phyloP scores from a whole-genome alignment of 495 filamentous ascomycete species.

The Terfezia boudieri region DNA sequence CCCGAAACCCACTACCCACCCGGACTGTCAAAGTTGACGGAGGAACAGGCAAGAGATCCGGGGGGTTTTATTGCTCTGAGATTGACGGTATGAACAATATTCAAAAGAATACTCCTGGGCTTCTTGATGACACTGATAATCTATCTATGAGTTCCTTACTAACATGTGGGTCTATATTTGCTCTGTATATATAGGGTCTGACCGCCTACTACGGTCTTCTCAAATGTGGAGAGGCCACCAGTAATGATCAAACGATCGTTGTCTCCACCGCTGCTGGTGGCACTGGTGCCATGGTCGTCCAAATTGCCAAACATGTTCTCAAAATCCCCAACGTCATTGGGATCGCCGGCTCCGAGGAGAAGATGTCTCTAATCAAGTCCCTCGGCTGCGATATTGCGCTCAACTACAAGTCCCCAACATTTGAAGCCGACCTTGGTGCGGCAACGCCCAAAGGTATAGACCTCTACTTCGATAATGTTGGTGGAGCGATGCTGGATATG shows the following conservation, averaged over 20 bases:
- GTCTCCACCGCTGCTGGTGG: conserved; percentile 49
- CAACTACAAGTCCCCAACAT: conserved; percentile 41
- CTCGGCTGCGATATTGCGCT: conserved; percentile 42
- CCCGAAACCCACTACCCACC: conserved; percentile 23
- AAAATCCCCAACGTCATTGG: conserved; percentile 34
- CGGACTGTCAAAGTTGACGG: conserved; percentile 27
- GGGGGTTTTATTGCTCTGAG: conserved; percentile 1
- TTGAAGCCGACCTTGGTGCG: conserved; percentile 31
- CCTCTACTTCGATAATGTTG: conserved; percentile 53
- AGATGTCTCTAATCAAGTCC: conserved; percentile 37
- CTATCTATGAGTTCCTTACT: conserved; percentile 23
- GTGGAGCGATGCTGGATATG: conserved; percentile 40
- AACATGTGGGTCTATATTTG: not conserved
- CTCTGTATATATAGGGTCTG: conserved; percentile 21
- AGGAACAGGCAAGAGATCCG: conserved; percentile 2
- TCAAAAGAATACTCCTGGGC: not conserved
- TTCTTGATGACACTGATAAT: not conserved
- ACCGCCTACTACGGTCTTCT: conserved; percentile 48
- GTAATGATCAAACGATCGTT: conserved; percentile 38
- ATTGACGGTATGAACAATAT: not conserved
- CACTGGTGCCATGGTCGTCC: conserved; percentile 43
- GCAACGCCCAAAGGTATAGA: conserved; percentile 42
- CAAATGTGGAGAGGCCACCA: conserved; percentile 32
- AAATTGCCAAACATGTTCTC: conserved; percentile 39
- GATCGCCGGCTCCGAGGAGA: conserved; percentile 42